phyloP scores from a whole-genome alignment of 1,284 basidiomycete genomes.

The Apiotrichum sp. region DNA sequence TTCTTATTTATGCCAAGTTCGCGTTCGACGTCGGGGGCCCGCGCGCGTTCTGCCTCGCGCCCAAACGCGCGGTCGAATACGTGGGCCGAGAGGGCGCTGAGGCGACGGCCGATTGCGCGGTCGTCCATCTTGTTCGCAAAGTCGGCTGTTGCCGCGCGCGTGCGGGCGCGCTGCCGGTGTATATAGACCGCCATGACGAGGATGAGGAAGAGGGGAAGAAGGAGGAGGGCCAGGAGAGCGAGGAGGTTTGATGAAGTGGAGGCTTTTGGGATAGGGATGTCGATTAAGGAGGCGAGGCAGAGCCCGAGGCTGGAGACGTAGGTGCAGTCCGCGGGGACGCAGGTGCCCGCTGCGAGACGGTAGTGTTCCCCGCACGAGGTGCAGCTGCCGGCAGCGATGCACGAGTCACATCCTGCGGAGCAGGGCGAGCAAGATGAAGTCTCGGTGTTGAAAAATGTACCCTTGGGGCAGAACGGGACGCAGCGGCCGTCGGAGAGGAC shows the following conservation, averaged over 20 bases:
- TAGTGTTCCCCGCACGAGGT: conserved; percentile 38
- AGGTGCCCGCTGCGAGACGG: conserved; percentile 35
- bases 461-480: conserved; percentile 33
- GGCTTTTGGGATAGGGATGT: not conserved
- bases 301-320: conserved; percentile 37
- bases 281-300: conserved; percentile 41
- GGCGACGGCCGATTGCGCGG: not conserved
- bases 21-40: not conserved
- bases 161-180: conserved; percentile 25
- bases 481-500: conserved; percentile 42
- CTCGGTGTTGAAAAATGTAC: conserved; percentile 35
- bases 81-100: not conserved
- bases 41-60: not conserved
- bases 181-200: conserved; percentile 26
- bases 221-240: conserved; percentile 19
- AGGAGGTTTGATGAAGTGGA: conserved; percentile 4
- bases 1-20: not conserved
- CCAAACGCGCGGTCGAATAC: not conserved
- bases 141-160: conserved; percentile 28
- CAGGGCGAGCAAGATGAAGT: conserved; percentile 37
- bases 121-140: conserved; percentile 23
- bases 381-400: conserved; percentile 32
- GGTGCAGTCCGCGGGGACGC: conserved; percentile 28
- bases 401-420: conserved; percentile 37
- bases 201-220: conserved; percentile 20